Evolutionary conservation across 2,329 filamentous ascomycete species (phyloP).

Genomic region (Aspergillus novoparasiticus): DNA sequence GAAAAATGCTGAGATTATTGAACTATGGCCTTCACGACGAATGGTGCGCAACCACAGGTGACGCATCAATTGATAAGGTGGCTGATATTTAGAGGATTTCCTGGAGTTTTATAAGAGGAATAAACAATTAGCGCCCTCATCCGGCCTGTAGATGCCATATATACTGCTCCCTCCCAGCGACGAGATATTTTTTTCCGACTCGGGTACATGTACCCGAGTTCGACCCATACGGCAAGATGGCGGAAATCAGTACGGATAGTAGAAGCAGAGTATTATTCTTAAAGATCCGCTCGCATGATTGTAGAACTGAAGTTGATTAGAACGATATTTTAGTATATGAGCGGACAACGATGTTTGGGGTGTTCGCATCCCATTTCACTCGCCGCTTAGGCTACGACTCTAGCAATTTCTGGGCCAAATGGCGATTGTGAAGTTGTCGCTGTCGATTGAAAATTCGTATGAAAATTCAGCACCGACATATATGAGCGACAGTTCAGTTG

Average conservation of each 20-base stretch:
- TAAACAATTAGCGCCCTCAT: background rate
- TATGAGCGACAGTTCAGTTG: background rate
- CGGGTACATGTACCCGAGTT: constrained; percentile 10
- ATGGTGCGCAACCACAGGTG: background rate
- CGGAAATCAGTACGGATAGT: background rate
- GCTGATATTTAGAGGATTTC: background rate
- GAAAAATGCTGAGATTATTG: background rate
- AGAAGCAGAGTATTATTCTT: background rate
- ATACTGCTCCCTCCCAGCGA: background rate
- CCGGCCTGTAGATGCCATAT: background rate
- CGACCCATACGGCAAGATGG: background rate
- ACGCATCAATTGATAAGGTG: background rate
- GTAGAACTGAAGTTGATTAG: background rate
- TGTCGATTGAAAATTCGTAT: background rate
- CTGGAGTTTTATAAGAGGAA: background rate
- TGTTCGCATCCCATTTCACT: background rate
- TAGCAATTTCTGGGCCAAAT: background rate
- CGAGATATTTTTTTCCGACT: background rate
- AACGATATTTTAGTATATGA: background rate
- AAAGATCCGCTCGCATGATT: background rate
- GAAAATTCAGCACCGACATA: background rate
- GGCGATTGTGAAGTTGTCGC: background rate
- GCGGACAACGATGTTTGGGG: background rate
- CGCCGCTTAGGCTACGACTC: background rate
- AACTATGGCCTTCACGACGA: background rate